These are phyloP conservation scores for Leucoagaricus sp. DNA, from an alignment of 1,284 basidiomycete genomes.

Conservation along the genomic window DNA sequence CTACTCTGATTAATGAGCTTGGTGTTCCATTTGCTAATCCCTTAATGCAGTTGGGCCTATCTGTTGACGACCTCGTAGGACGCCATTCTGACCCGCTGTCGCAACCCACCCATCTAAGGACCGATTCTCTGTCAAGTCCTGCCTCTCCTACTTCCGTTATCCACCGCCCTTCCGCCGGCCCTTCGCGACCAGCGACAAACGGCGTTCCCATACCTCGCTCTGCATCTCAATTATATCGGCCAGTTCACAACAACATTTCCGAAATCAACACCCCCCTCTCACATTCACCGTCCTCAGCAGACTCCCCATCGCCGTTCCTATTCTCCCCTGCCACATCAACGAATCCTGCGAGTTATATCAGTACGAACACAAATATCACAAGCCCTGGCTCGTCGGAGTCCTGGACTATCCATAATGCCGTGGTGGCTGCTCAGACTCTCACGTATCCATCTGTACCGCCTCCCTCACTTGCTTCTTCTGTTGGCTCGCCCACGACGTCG, in stretches of 20 bases:
- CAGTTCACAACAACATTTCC: constrained; percentile 34
- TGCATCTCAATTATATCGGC: constrained; percentile 59
- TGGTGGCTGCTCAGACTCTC: constrained; percentile 27
- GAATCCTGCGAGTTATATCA: constrained; percentile 54
- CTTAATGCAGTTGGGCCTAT: constrained; percentile 58
- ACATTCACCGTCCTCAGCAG: constrained; percentile 60
- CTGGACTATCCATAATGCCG: constrained; percentile 32
- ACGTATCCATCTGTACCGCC: constrained; percentile 70
- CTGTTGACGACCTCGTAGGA: constrained; percentile 76
- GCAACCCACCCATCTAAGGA: constrained; percentile 64
- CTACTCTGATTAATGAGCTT: constrained; percentile 7
- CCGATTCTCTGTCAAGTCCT: constrained; percentile 40
- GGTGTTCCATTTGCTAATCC: constrained; percentile 9
- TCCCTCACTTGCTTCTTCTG: constrained; percentile 66
- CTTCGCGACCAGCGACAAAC: constrained; percentile 32
- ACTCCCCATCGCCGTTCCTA: constrained; percentile 56
- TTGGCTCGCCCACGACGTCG: constrained; percentile 60
- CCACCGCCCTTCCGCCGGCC: constrained; percentile 28
- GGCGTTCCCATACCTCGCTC: constrained; percentile 72
- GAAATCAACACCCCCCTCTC: constrained; percentile 59
- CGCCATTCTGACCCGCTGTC: constrained; percentile 65
- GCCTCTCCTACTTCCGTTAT: constrained; percentile 51
- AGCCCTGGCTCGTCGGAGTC: constrained; percentile 66
- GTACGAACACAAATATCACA: constrained; percentile 60
- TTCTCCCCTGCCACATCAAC: constrained; percentile 57